phyloP scores from a whole-genome alignment of 768 basidiomycete species.

The Tubosaeta sp. region DNA sequence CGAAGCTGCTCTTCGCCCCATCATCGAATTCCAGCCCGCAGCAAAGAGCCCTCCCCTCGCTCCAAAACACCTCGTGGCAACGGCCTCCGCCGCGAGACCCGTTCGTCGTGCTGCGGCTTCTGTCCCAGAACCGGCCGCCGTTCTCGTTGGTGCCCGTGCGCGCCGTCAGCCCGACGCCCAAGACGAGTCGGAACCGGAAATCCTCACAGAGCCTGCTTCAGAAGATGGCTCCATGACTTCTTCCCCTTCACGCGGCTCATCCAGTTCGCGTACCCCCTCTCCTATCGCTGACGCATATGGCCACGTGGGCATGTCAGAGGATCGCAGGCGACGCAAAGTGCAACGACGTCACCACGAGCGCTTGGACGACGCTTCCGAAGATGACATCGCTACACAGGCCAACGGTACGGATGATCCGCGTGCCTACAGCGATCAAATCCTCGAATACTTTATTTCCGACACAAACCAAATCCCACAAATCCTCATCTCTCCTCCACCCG shows the following conservation, averaged over 20 bases:
- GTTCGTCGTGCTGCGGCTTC: slow-evolving; percentile 22
- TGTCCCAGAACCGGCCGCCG: slow-evolving; percentile 13
- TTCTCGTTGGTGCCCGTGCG: slow-evolving; percentile 50
- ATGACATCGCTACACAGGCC: slow-evolving; percentile 33
- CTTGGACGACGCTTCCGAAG: slow-evolving; percentile 43
- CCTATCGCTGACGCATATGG: slow-evolving; percentile 56
- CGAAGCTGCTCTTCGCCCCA: slow-evolving; percentile 79
- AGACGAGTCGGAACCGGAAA: slow-evolving; percentile 61
- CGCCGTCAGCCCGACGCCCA: slow-evolving; percentile 46
- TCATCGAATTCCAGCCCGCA: slow-evolving; percentile 90
- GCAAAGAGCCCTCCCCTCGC: slow-evolving; percentile 91
- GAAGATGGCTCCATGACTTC: slow-evolving; percentile 89
- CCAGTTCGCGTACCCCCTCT: slow-evolving; percentile 91
- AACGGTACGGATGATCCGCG: slow-evolving; percentile 53
- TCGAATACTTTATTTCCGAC: slow-evolving; percentile 99
- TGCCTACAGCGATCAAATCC: slow-evolving; percentile 90
- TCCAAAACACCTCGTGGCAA: slow-evolving; percentile 88
- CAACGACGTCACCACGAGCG: slow-evolving; percentile 44
- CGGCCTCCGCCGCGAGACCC: slow-evolving; percentile 41
- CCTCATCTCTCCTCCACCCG: slow-evolving; percentile 80
- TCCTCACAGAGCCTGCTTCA: slow-evolving; percentile 66
- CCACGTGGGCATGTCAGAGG: slow-evolving; percentile 23
- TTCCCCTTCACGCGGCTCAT: slow-evolving; percentile 80
- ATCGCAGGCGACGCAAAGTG: slow-evolving; percentile 39
- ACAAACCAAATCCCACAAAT: slow-evolving; percentile 85